Percentiles rank a stretch among this genome's conserved stretches.
These are phyloP conservation scores for Lasiodiplodia hormozganensis DNA, from an alignment of 2,329 filamentous ascomycete species.

Conservation along the genomic window DNA sequence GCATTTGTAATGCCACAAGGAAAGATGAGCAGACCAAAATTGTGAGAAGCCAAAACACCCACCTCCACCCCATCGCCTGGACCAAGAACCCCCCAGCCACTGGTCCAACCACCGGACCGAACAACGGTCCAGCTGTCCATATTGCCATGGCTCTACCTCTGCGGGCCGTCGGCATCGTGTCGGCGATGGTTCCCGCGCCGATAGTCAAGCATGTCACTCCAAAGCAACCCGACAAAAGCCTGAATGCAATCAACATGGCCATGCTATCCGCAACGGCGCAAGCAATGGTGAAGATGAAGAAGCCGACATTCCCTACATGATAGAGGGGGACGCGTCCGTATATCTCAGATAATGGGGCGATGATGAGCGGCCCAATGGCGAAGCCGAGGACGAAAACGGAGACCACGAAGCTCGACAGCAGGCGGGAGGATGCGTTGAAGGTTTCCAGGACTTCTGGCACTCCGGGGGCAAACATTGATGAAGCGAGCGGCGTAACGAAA, in stretches of 20 bases:
- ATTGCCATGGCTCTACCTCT: constrained; percentile 58
- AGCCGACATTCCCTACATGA: constrained; percentile 33
- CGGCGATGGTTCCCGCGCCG: constrained; percentile 60
- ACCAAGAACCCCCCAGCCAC: constrained; percentile 34
- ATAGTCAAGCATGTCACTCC: constrained; percentile 47
- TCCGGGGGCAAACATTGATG: constrained; percentile 37
- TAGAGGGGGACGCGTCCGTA: constrained; percentile 37
- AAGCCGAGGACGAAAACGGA: constrained; percentile 40
- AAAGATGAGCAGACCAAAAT: neutral
- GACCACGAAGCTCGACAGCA: constrained; percentile 34
- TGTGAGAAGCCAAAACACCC: constrained; percentile 5
- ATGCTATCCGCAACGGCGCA: constrained; percentile 36
- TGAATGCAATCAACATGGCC: constrained; percentile 36
- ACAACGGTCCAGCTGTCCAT: constrained; percentile 57
- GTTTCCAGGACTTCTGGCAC: constrained; percentile 35
- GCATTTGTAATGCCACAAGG: constrained; percentile 29
- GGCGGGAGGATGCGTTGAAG: constrained; percentile 32
- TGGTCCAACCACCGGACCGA: constrained; percentile 54
- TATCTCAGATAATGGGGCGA: constrained; percentile 40
- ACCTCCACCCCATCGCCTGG: constrained; percentile 3
- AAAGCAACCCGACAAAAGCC: constrained; percentile 41
- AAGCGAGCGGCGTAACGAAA: constrained; percentile 40
- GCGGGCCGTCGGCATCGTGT: constrained; percentile 55
- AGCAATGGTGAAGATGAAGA: constrained; percentile 36
- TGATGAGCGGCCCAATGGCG: constrained; percentile 38